Evolutionary conservation across 129 eudicot species (phyloP).

Genomic region (Oenanthe sinensis): DNA sequence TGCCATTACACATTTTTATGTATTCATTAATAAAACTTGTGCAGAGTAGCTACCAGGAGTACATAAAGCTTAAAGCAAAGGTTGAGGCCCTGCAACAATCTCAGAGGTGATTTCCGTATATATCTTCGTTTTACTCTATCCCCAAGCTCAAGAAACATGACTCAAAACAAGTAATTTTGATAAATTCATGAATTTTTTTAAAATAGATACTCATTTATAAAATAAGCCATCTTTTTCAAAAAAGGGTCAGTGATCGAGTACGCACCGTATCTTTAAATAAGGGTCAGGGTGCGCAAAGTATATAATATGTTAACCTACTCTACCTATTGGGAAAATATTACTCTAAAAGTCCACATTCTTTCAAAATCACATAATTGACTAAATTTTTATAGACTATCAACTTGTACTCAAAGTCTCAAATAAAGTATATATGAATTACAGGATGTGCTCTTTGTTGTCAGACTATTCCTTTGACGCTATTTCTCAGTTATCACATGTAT

Average conservation of each 20-base stretch:
- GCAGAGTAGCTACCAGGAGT: constrained; percentile 49
- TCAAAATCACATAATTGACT: neutral
- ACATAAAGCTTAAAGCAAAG: constrained; percentile 40
- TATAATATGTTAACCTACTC: neutral
- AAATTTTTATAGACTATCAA: too few relatives aligned
- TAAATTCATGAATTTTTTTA: too few relatives aligned
- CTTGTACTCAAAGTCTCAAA: neutral
- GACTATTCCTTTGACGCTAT: neutral
- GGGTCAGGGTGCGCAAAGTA: neutral
- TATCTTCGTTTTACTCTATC: neutral
- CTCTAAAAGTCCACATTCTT: neutral
- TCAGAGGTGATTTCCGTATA: constrained; percentile 24
- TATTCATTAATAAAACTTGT: neutral
- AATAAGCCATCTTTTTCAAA: too few relatives aligned
- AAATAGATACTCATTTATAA: too few relatives aligned
- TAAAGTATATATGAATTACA: neutral
- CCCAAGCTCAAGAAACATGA: neutral
- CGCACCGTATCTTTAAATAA: too few relatives aligned
- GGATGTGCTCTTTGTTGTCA: neutral
- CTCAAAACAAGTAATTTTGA: too few relatives aligned
- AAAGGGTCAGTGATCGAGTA: too few relatives aligned
- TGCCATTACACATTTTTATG: neutral
- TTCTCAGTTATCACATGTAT: neutral
- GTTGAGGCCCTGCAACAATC: constrained; percentile 42
- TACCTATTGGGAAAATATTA: neutral